phyloP scores from a whole-genome alignment of 306 rosid species.

The Inga oerstediana region DNA sequence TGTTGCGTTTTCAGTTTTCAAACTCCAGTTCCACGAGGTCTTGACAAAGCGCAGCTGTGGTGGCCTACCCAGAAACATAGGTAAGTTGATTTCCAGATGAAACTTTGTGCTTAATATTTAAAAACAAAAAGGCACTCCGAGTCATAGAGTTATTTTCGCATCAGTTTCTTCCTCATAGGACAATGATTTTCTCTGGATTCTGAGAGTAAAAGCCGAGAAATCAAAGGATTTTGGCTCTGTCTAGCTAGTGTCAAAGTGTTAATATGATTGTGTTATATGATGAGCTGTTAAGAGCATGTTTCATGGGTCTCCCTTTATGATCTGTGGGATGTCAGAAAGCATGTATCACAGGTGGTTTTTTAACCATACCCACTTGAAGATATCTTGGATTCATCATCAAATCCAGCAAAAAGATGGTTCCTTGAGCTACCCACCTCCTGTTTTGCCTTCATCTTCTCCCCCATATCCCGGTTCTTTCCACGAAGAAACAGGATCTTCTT shows the following conservation, averaged over 20 bases:
- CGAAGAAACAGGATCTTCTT: conserved; percentile 44
- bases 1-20: not conserved
- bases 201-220: conserved; percentile 22
- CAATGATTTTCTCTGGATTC: conserved; percentile 22
- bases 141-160: not conserved
- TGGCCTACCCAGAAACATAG: conserved; percentile 44
- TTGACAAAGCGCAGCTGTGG: conserved; percentile 27
- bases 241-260: conserved; percentile 16
- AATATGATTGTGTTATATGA: conserved; percentile 36
- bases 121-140: conserved; percentile 1
- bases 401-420: conserved; percentile 61
- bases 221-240: conserved; percentile 23
- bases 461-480: conserved; percentile 47
- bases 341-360: conserved; percentile 44
- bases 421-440: conserved; percentile 59
- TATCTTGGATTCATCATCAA: conserved; percentile 61
- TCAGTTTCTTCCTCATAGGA: conserved; percentile 2
- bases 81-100: conserved; percentile 42
- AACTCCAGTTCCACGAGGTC: not conserved
- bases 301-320: conserved; percentile 29
- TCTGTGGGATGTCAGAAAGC: conserved; percentile 50
- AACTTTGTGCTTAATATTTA: conserved; percentile 3
- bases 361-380: conserved; percentile 62
- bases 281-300: conserved; percentile 35
- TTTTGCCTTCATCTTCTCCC: conserved; percentile 45